Conservation (phyloP, 176 grass and related monocot genomes). For the Oryza punctata region DNA sequence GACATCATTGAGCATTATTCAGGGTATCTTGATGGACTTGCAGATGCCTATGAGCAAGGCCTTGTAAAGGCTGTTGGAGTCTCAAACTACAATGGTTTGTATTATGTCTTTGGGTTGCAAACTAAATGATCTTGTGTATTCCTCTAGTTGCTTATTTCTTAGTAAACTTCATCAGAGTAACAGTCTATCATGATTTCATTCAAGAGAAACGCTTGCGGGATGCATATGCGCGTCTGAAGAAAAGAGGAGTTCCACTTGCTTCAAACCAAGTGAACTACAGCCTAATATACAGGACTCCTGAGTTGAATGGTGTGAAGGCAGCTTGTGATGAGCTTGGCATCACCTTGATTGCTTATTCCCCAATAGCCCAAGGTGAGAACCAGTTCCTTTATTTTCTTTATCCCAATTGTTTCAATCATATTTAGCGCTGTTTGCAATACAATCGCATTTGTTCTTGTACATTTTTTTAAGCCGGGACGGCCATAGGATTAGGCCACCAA, state of each 20-base stretch:
- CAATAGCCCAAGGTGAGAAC: conserved; percentile 67
- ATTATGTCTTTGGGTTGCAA: neutral
- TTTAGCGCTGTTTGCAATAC: neutral
- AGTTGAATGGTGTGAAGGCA: conserved; percentile 70
- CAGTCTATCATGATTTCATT: neutral
- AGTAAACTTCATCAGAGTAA: neutral
- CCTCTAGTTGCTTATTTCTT: neutral
- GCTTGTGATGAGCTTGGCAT: conserved; percentile 76
- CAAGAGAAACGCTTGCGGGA: conserved; percentile 68
- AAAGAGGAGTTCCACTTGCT: conserved; percentile 70
- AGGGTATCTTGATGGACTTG: conserved; percentile 82
- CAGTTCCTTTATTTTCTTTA: neutral
- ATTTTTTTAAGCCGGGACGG: no score
- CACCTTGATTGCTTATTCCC: conserved; percentile 77
- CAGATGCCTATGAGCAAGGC: conserved; percentile 81
- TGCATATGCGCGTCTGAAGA: conserved; percentile 62
- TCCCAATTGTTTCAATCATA: neutral
- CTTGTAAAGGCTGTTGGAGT: conserved; percentile 84
- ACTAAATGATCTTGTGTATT: neutral
- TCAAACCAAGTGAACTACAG: conserved; percentile 84
- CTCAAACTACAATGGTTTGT: conserved; percentile 77
- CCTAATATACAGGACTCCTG: conserved; percentile 69
- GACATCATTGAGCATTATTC: conserved; percentile 13
- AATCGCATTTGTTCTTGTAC: neutral
- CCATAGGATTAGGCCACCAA: no score